These are phyloP conservation scores for Arthrinium phaeospermum DNA, from an alignment of 2,329 filamentous ascomycete genomes.

Conservation along the genomic window DNA sequence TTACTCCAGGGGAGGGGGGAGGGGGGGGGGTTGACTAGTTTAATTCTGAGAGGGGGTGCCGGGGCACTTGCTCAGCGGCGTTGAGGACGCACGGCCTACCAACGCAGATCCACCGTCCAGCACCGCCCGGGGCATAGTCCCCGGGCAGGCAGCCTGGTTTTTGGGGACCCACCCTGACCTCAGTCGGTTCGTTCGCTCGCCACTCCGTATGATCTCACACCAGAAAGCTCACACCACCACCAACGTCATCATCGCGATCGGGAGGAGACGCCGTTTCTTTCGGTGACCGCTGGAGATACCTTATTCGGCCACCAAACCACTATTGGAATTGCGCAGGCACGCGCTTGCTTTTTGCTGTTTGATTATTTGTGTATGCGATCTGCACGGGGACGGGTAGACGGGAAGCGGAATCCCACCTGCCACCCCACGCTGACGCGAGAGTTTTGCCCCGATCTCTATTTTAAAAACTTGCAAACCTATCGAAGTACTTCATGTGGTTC, in stretches of 20 bases:
- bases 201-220: constrained; percentile 11
- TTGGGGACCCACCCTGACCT: not conserved
- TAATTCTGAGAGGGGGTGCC: too few species aligned
- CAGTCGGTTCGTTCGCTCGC: not conserved
- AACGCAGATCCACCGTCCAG: not conserved
- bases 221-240: not conserved
- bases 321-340: not conserved
- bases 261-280: not conserved
- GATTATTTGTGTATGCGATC: not conserved
- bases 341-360: too few species aligned
- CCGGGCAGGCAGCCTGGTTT: not conserved
- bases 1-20: too few species aligned
- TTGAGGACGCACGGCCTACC: not conserved
- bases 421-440: not conserved
- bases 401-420: not conserved
- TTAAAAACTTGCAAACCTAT: not conserved
- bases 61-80: not conserved
- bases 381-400: not conserved
- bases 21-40: too few species aligned
- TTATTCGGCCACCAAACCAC: not conserved
- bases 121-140: not conserved
- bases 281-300: not conserved
- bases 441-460: not conserved
- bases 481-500: not conserved
- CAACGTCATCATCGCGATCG: not conserved